phyloP scores from a whole-genome alignment of 169 alveolate species.

The Sarcocystis neurona region DNA sequence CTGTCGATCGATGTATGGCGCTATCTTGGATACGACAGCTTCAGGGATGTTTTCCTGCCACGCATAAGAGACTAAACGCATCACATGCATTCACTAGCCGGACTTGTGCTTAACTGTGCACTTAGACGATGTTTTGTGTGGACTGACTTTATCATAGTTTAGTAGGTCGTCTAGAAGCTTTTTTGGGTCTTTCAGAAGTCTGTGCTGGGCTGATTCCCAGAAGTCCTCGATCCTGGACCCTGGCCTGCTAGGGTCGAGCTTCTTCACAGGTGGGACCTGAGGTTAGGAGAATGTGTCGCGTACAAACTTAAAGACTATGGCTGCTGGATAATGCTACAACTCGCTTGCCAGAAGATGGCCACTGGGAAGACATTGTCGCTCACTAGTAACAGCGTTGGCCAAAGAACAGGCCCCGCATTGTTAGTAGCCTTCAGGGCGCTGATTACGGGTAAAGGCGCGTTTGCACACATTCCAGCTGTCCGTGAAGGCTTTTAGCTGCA shows the following conservation, averaged over 20 bases:
- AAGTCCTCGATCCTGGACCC: constrained; percentile 82
- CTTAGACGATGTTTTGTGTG: not conserved
- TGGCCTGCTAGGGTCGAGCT: constrained; percentile 75
- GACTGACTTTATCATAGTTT: constrained; percentile 76
- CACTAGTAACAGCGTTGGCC: no score
- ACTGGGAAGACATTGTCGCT: no score
- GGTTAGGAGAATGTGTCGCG: not conserved
- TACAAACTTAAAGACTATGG: not conserved
- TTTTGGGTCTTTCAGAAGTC: constrained; percentile 82
- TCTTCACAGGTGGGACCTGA: constrained; percentile 75
- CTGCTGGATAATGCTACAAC: not conserved
- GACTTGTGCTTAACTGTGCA: not conserved
- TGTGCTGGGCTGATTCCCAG: constrained; percentile 89
- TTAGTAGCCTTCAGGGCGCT: no score
- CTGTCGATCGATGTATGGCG: constrained; percentile 87
- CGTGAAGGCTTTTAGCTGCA: no score
- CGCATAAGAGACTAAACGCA: constrained; percentile 73
- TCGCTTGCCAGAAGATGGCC: no score
- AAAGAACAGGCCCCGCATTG: no score
- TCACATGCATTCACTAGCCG: not conserved
- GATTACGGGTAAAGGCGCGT: no score
- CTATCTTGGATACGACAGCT: constrained; percentile 90
- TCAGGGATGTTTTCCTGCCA: constrained; percentile 94
- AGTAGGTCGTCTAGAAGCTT: constrained; percentile 80
- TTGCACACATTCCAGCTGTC: no score